These are phyloP conservation scores for Cladophialophora carrionii DNA, from an alignment of 2,329 filamentous ascomycete genomes.

Conservation along the genomic window DNA sequence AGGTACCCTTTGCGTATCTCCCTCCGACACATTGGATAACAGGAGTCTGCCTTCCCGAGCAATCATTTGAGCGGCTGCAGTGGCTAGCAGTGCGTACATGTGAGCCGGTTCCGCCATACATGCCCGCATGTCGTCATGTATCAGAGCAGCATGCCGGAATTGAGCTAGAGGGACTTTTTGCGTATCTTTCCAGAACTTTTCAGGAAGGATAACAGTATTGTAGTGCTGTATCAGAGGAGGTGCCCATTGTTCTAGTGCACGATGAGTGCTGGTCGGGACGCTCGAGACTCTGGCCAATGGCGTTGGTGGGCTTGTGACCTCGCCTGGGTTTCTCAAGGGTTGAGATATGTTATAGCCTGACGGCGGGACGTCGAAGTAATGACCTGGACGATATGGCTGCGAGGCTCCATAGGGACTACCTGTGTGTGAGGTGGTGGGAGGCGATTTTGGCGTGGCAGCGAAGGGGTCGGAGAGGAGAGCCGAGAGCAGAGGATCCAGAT, in stretches of 20 bases:
- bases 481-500: constrained; percentile 25
- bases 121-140: constrained; percentile 34
- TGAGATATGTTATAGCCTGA: constrained; percentile 4
- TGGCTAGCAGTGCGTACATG: constrained; percentile 34
- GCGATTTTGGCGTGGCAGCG: constrained; percentile 15
- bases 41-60: constrained; percentile 29
- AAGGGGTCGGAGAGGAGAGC: constrained; percentile 28
- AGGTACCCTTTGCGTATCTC: constrained; percentile 24
- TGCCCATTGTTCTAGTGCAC: constrained; percentile 32
- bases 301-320: constrained; percentile 8
- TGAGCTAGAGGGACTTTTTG: constrained; percentile 26
- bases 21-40: constrained; percentile 26
- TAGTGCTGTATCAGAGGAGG: constrained; percentile 32
- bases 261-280: constrained; percentile 13
- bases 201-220: constrained; percentile 30
- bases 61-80: constrained; percentile 29
- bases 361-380: constrained; percentile 22
- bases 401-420: constrained; percentile 14
- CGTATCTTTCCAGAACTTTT: constrained; percentile 33
- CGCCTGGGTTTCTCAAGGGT: constrained; percentile 5
- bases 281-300: constrained; percentile 15
- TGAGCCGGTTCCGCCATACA: constrained; percentile 34
- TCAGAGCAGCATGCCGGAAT: constrained; percentile 29
- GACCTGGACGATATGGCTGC: constrained; percentile 20
- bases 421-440: constrained; percentile 5